These are phyloP conservation scores for Pseudonitzschia delicatissima DNA, from an alignment of 108 stramenopile species.

Conservation along the genomic window DNA sequence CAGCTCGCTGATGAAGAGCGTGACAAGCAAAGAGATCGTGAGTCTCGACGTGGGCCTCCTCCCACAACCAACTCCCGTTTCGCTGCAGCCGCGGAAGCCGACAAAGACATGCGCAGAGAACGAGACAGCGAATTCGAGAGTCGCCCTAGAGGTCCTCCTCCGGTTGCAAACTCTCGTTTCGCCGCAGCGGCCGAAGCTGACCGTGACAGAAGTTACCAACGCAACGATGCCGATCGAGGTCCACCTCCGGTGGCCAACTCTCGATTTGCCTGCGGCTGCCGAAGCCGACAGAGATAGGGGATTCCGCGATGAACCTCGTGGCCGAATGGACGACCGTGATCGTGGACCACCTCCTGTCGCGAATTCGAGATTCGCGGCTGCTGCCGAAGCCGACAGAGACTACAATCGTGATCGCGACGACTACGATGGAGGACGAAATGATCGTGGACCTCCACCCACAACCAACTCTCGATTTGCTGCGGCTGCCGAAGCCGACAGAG, in stretches of 20 bases:
- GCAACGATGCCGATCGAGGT: slow-evolving; percentile 28
- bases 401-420: slow-evolving; percentile 34
- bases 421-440: not conserved
- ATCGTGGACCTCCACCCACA: slow-evolving; percentile 50
- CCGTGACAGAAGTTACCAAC: slow-evolving; percentile 12
- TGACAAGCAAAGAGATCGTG: slow-evolving; percentile 34
- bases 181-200: slow-evolving; percentile 48
- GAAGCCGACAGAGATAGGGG: slow-evolving; percentile 38
- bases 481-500: slow-evolving; percentile 42
- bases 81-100: slow-evolving; percentile 43
- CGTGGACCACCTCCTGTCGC: slow-evolving; percentile 58
- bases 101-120: slow-evolving; percentile 18
- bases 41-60: slow-evolving; percentile 32
- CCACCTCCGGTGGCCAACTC: slow-evolving; percentile 44
- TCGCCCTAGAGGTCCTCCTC: slow-evolving; percentile 39
- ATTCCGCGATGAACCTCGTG: slow-evolving; percentile 24
- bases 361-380: slow-evolving; percentile 69
- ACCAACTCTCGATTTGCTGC: slow-evolving; percentile 55
- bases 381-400: slow-evolving; percentile 41
- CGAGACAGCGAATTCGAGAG: slow-evolving; percentile 8
- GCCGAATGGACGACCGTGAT: slow-evolving; percentile 29
- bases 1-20: slow-evolving; percentile 63
- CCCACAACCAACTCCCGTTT: slow-evolving; percentile 48
- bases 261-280: slow-evolving; percentile 55
- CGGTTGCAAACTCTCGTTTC: slow-evolving; percentile 46